These are phyloP conservation scores for Globisporangium yorkense DNA, from an alignment of 352 stramenopile species.

Conservation along the genomic window DNA sequence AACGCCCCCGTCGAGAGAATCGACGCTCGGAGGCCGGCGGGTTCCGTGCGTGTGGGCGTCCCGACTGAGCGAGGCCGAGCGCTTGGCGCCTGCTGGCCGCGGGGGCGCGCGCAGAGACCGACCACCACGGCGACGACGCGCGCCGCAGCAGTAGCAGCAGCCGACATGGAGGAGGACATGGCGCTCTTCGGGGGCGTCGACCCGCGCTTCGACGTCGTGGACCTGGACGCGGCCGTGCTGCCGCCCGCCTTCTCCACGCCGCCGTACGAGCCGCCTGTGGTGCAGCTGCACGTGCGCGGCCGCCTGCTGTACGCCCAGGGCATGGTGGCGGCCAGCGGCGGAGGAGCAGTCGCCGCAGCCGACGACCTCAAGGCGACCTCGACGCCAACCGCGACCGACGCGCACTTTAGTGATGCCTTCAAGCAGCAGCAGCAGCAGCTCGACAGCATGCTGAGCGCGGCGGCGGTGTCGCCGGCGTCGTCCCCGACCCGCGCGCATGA, in stretches of 20 bases:
- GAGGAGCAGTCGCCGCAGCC: neutral
- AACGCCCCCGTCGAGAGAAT: conserved; percentile 3
- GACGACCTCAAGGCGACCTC: neutral
- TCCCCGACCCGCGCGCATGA: neutral
- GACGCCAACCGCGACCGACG: neutral
- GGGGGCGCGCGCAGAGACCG: conserved; percentile 10
- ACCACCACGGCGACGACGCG: conserved; percentile 4
- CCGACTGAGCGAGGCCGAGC: conserved; percentile 14
- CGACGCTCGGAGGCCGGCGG: conserved; percentile 7
- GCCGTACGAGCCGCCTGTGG: conserved; percentile 1
- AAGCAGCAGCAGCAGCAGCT: conserved; percentile 8
- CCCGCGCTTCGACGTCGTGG: conserved; percentile 46
- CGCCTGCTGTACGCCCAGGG: neutral
- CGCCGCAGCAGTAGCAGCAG: conserved; percentile 10
- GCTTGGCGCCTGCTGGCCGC: conserved; percentile 3
- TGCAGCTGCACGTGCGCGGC: conserved; percentile 1
- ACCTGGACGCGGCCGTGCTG: conserved; percentile 38
- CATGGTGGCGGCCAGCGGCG: neutral
- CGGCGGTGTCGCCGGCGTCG: conserved; percentile 4
- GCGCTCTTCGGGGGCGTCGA: conserved; percentile 46
- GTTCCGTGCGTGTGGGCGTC: conserved; percentile 3
- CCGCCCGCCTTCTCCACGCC: conserved; percentile 41
- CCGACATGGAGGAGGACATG: conserved; percentile 47
- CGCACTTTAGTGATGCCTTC: neutral
- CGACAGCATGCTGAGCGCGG: conserved; percentile 3